Evolutionary conservation across 139 green algal genomes (phyloP), one percentile per base, ranked within the genome.

Genomic region (Chlamydomonas sp.): DNA sequence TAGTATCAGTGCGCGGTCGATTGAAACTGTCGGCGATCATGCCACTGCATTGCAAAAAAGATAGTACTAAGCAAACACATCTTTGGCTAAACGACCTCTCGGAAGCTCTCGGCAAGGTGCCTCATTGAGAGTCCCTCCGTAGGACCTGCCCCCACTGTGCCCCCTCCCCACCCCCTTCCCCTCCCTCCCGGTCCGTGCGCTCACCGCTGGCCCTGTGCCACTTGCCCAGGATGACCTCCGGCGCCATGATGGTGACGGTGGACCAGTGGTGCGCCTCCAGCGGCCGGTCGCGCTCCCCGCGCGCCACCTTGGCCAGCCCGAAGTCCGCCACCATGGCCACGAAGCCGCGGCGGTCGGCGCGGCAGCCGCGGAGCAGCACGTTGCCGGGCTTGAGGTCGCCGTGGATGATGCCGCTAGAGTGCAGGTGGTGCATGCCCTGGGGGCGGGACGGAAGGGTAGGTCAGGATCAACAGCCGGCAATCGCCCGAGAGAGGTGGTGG

Each of bases 321-420:
- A 85, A 85, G 18, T 85, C 80, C 20, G 61, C 61, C 10, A 85
- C 80, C 7, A 78, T 12, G 1, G 80, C 80, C 5, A 18, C 12
- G 67, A 85, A 85, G 49, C 80, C 80, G 5, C 80, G 6, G 6
- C 80, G 17, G 67, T 85, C 80, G 17, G 4, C 78, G 9, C 80
- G 49, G 80, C 80, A 78, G 57, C 80, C 67, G 14, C 67, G 5
- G 20, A 85, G 80, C 80, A 85, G 80, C 67, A 85, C 80, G 60
- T 85, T 85, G 63, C 80, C 80, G 2, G 80, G 80, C 67, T 85
- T 84, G 63, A 84, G 78, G 63, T 84, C 63, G 63, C 79, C 79
- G 15, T 75, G 63, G 63, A 84, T 75, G 79, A 75, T 84, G 79
- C 63, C 63, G 63, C 63, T 84, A 63, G 63, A 63, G 79, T 75